Percentiles rank a stretch among this genome's conserved stretches.
phyloP scores from a whole-genome alignment of 129 eudicot species.

The Saposhnikovia divaricata region DNA sequence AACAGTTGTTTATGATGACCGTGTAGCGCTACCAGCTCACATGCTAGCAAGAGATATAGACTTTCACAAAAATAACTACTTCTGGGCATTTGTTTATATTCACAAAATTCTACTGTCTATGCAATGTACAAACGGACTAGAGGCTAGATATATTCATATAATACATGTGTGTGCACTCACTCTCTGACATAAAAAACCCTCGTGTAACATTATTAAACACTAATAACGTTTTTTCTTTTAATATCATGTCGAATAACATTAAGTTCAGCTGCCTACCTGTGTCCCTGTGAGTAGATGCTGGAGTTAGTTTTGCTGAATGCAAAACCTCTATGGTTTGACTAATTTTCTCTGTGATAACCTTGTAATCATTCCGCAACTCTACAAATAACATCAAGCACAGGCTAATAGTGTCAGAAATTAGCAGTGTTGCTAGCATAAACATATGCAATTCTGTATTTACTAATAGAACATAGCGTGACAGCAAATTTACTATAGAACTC shows the following conservation, averaged over 20 bases:
- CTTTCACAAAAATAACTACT: too few relatives aligned
- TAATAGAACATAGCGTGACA: neutral
- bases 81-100: neutral
- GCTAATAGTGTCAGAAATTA: neutral
- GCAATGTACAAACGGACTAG: neutral
- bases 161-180: neutral
- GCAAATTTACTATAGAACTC: neutral
- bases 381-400: slow-evolving; percentile 8
- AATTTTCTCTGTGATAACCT: slow-evolving; percentile 69
- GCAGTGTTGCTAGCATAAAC: neutral
- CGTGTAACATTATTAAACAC: neutral
- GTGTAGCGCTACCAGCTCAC: neutral
- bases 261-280: slow-evolving; percentile 32
- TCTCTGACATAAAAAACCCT: neutral
- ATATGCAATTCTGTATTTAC: neutral
- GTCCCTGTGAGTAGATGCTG: slow-evolving; percentile 31
- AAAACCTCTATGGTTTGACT: slow-evolving; percentile 53
- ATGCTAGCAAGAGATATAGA: neutral
- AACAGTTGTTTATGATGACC: neutral
- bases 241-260: neutral
- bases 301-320: slow-evolving; percentile 56
- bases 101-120: neutral
- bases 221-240: neutral
- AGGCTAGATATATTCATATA: neutral
- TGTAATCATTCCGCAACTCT: slow-evolving; percentile 79